Evolutionary conservation across 257 asterid species (phyloP).

Genomic region (Misopates orontium): DNA sequence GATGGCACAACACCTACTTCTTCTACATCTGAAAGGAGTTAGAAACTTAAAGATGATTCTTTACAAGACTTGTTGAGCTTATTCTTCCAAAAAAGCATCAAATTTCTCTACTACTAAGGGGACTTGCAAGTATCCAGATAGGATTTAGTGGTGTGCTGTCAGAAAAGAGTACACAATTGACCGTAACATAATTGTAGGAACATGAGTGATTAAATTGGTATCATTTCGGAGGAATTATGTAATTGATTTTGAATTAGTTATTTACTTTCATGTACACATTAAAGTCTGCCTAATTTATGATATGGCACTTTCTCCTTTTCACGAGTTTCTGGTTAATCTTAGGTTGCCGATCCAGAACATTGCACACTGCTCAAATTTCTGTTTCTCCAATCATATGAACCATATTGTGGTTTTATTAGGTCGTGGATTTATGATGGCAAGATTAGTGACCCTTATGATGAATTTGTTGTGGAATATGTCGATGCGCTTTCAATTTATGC

Average conservation of each 20-base stretch:
- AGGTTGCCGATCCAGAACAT: slow-evolving; percentile 92
- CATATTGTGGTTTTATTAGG: slow-evolving; percentile 81
- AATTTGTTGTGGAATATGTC: slow-evolving; percentile 74
- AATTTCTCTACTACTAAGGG: slow-evolving; percentile 11
- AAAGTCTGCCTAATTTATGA: slow-evolving; percentile 20
- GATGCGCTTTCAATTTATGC: slow-evolving; percentile 37
- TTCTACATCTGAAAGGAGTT: slow-evolving; percentile 16
- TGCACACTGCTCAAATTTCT: slow-evolving; percentile 79
- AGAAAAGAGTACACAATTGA: neutral
- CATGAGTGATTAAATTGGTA: slow-evolving; percentile 21
- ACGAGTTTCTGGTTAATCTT: slow-evolving; percentile 27
- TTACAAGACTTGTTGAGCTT: slow-evolving; percentile 2
- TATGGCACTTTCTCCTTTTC: slow-evolving; percentile 23
- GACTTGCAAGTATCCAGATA: too few relatives aligned
- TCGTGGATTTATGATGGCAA: slow-evolving; percentile 91
- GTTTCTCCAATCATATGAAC: slow-evolving; percentile 83
- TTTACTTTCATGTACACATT: slow-evolving; percentile 10
- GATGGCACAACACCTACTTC: slow-evolving; percentile 18
- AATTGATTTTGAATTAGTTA: neutral
- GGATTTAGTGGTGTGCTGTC: slow-evolving; percentile 1
- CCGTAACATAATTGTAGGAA: slow-evolving; percentile 20
- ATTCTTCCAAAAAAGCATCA: slow-evolving; percentile 19
- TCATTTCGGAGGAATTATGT: slow-evolving; percentile 4
- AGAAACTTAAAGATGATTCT: slow-evolving; percentile 18
- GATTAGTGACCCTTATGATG: slow-evolving; percentile 72